Evolutionary conservation across 2,329 filamentous ascomycete species (phyloP), one percentile per base, ranked within the genome.

Genomic region (Neophaeococcomyces mojaviensis): DNA sequence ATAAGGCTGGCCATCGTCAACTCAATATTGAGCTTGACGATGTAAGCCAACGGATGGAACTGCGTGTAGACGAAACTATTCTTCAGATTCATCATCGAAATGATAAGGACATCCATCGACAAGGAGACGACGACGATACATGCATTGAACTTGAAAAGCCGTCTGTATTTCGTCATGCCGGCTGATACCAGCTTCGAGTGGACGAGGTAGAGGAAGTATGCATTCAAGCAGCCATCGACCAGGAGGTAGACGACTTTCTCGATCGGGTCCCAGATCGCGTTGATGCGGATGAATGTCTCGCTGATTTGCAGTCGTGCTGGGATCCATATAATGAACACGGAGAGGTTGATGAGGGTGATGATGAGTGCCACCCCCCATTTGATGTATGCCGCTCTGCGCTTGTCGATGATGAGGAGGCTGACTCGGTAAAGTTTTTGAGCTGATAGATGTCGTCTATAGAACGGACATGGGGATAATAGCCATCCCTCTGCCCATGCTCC

Each of bases 301-400:
- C 61, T 68, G 2, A 63, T 59, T 1, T 71, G 67, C 2, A 73
- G 66, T 1, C 72, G 69, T 1, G 72, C 60, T 0, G 75, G 75
- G 13, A 78, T 74, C 66, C 72, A 78, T 35, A 77, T 75, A 40
- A 60, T 64, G 47, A 74, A 77, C 10, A 78, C 75, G 0, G 68
- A 68, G 16, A 78, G 66, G 39, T 78, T 77, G 51, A 78, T 70
- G 9, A 60, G 26, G 1, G 68, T 71, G 41, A 78, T 73, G 2
- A 71, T 13, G 0, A 59, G 32, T 1, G 71, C 63, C 0, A 68
- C 68, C 1, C 64, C 64, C 69, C 69, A 74, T 61, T 77, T 76
- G 22, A 78, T 51, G 12, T 54, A 59, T 0, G 41, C 20, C 5
- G 70, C 58, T 8, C 62, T 64, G 0, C 48, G 59, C 19, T 61